Evolutionary conservation across 2,329 filamentous ascomycete species (phyloP), one percentile per base, ranked within the genome.

Genomic region (Mycosphaerella arachidis): DNA sequence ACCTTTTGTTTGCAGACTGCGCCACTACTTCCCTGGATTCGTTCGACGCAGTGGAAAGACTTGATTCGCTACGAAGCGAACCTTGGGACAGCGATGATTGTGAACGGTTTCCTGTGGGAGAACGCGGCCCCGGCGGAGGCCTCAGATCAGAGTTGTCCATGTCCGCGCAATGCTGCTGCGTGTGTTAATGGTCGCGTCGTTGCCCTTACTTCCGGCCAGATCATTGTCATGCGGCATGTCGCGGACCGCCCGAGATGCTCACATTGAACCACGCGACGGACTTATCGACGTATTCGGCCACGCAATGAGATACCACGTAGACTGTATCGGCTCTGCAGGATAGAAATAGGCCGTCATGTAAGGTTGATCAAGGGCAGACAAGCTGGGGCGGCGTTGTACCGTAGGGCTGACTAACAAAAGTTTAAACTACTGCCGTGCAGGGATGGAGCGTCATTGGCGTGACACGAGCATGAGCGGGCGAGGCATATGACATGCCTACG

Each of bases 21-120:
- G 68, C 56, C 35, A 51, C 48, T 29, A 58, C 27, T 55, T 76
- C 75, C 48, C 71, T 73, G 52, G 72, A 74, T 64, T 80, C 78
- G 54, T 73, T 75, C 57, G 72, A 74, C 7, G 68, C 66, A 45
- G 64, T 70, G 20, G 73, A 75, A 31, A 72, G 53, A 35, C 71
- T 72, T 3, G 72, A 73, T 43, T 71, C 69, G 48, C 72, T 73
- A 8, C 71, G 68, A n/a, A 67, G 16, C 6, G 68, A 71, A 9
- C 62, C 54, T 55, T 71, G 71, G 31, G 72, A 74, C 8, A 69
- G 59, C 18, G 70, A 68, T 10, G 72, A 72, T 35, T 71, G 69
- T 29, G 72, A 72, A 24, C 71, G 60, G 43, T 69, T 66, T 33
- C 68, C 70, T 27, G 67, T 66, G 29, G 71, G 71, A 20, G 69